Evolutionary conservation across 202 grass and related monocot genomes (phyloP).

Genomic region (Bolboschoenoplectus hybrid): DNA sequence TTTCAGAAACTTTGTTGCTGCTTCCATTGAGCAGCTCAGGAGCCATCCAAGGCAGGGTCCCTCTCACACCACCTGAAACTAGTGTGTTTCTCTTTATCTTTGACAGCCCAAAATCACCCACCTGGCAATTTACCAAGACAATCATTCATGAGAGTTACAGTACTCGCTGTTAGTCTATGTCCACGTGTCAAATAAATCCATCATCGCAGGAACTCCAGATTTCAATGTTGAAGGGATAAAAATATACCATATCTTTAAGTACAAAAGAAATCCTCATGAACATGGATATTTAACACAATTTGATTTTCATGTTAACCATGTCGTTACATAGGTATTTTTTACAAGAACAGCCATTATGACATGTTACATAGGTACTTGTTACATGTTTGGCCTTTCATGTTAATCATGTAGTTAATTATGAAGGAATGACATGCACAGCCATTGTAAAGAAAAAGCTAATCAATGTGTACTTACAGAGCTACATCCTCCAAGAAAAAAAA

Average conservation of each 20-base stretch:
- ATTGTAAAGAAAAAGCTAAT: background rate
- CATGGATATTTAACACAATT: background rate
- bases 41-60: conserved; percentile 95
- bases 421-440: conserved; percentile 1
- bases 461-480: background rate
- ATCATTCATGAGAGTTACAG: conserved; percentile 1
- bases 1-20: conserved; percentile 96
- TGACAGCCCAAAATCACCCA: conserved; percentile 94
- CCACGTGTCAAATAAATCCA: background rate
- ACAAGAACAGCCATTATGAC: conserved; percentile 3
- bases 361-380: background rate
- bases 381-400: background rate
- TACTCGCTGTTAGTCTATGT: background rate
- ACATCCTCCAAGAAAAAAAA: background rate
- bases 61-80: conserved; percentile 93
- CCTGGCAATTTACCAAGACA: conserved; percentile 48
- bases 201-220: conserved; percentile 12
- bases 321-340: background rate
- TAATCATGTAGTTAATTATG: background rate
- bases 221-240: background rate
- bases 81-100: conserved; percentile 96
- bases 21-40: conserved; percentile 90
- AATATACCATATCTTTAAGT: background rate
- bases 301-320: background rate
- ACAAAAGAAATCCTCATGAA: background rate